Evolutionary conservation across 225 moss, liverwort and hornwort genomes (phyloP).

Genomic region (Bryoerythrophyllum caledonicum): DNA sequence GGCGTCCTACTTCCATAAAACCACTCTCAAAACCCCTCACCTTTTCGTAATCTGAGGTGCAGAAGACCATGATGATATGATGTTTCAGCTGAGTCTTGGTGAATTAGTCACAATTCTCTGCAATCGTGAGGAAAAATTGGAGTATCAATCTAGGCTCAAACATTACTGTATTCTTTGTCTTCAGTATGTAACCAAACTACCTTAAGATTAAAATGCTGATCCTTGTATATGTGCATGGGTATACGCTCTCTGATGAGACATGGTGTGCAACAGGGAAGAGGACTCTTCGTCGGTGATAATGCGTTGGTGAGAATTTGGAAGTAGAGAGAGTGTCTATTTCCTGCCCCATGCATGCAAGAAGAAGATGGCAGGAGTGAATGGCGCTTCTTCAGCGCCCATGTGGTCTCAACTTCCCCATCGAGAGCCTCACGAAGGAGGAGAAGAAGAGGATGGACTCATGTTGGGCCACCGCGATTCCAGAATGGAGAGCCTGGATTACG

Average conservation of each 20-base stretch:
- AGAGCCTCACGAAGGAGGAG: constrained; percentile 51
- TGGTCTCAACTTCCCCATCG: constrained; percentile 71
- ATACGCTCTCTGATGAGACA: background rate
- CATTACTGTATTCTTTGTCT: background rate
- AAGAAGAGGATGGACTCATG: constrained; percentile 47
- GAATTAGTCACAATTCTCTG: background rate
- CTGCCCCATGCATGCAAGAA: constrained; percentile 47
- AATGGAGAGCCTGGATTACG: constrained; percentile 86
- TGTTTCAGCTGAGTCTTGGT: background rate
- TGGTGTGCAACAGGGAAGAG: constrained; percentile 7
- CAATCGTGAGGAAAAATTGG: background rate
- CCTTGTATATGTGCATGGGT: background rate
- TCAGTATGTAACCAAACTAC: background rate
- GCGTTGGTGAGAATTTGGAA: background rate
- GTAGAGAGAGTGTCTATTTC: background rate
- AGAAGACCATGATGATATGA: background rate
- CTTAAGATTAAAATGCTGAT: background rate
- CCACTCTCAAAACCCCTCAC: background rate
- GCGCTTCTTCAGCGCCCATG: constrained; percentile 42
- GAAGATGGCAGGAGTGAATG: constrained; percentile 58
- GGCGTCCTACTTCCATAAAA: background rate
- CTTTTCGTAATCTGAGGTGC: background rate
- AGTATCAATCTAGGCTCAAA: background rate
- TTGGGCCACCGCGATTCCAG: constrained; percentile 36
- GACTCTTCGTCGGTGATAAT: background rate